Conservation (phyloP, 495 filamentous ascomycete genomes). For the Penicillium waksmanii region DNA sequence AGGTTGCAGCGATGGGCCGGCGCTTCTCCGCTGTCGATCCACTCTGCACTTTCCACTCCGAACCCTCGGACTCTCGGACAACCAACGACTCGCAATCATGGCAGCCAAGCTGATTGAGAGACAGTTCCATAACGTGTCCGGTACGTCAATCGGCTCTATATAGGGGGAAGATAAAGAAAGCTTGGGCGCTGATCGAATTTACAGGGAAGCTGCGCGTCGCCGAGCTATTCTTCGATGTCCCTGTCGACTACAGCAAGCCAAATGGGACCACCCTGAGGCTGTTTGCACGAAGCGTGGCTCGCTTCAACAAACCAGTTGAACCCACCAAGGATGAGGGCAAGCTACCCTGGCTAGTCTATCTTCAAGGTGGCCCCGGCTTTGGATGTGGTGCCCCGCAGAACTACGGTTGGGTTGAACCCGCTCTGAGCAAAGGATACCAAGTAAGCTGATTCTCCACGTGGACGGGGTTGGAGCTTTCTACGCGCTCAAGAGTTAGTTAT, state of each 20-base stretch:
- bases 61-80: conserved; percentile 6
- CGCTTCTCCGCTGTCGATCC: conserved; percentile 17
- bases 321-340: conserved; percentile 53
- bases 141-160: conserved; percentile 23
- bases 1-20: neutral
- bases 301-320: conserved; percentile 64
- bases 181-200: conserved; percentile 9
- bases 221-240: conserved; percentile 86
- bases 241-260: conserved; percentile 72
- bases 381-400: conserved; percentile 74
- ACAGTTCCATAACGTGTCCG: conserved; percentile 49
- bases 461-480: neutral
- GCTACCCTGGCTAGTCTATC: conserved; percentile 64
- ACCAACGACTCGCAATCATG: conserved; percentile 22
- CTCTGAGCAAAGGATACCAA: conserved; percentile 79
- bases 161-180: neutral
- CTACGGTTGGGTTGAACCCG: conserved; percentile 63
- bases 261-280: conserved; percentile 63
- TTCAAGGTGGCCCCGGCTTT: conserved; percentile 80
- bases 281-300: conserved; percentile 74
- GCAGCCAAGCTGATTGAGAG: conserved; percentile 50
- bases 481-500: neutral
- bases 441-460: conserved; percentile 29
- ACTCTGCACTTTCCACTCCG: conserved; percentile 13
- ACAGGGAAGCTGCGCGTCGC: conserved; percentile 74